A percentile compares a stretch with the other conserved stretches of the same genome.
phyloP scores from a whole-genome alignment of 345 rosid genomes.

The Gossypium raimondii region DNA sequence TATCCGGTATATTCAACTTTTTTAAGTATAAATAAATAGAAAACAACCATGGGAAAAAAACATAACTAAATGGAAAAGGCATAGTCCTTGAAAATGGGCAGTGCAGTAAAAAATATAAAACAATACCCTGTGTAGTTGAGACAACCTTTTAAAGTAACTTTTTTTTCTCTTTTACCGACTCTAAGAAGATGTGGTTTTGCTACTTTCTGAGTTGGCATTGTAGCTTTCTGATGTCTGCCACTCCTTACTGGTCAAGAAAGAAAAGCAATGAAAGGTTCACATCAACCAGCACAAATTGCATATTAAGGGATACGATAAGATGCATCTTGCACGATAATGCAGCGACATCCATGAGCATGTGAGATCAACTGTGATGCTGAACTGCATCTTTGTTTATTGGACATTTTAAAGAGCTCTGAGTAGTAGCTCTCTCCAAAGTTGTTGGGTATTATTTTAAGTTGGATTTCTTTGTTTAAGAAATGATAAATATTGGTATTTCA shows the following conservation, averaged over 20 bases:
- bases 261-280: background rate
- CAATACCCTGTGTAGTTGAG: slow-evolving; percentile 4
- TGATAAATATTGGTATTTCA: background rate
- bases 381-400: background rate
- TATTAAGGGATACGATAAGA: background rate
- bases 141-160: slow-evolving; percentile 3
- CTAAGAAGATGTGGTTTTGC: slow-evolving; percentile 8
- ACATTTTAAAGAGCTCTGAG: background rate
- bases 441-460: background rate
- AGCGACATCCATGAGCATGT: slow-evolving; percentile 21
- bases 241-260: slow-evolving; percentile 17
- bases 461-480: background rate
- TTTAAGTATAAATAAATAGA: no score
- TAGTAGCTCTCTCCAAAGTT: background rate
- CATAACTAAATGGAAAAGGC: no score
- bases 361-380: background rate
- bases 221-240: slow-evolving; percentile 39
- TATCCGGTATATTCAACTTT: no score
- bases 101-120: no score
- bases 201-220: slow-evolving; percentile 49
- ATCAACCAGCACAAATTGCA: slow-evolving; percentile 6
- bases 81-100: no score
- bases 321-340: background rate
- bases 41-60: no score
- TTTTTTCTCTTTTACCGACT: background rate